Evolutionary conservation across 176 grass and related monocot genomes (phyloP).

Genomic region (Leersia perrieri): DNA sequence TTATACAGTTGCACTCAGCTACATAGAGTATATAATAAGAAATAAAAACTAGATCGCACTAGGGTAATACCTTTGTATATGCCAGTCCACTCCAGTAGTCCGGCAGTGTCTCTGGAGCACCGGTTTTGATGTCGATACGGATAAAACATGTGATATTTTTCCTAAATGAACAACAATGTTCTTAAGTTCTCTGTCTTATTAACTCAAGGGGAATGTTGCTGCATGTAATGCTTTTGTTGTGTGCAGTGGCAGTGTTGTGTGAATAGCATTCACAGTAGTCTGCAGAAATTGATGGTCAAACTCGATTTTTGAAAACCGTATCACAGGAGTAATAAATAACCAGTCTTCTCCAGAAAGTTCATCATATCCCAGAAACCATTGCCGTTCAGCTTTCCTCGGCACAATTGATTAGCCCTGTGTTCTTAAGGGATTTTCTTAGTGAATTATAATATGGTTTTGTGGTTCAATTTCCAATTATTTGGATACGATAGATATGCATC

Average conservation of each 20-base stretch:
- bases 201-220: background rate
- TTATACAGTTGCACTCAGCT: background rate
- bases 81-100: background rate
- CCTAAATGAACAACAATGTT: background rate
- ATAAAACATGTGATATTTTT: constrained; percentile 9
- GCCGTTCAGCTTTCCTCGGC: background rate
- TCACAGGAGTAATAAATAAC: too few species aligned
- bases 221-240: background rate
- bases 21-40: constrained; percentile 3
- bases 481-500: constrained; percentile 16
- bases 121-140: background rate
- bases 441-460: constrained; percentile 2
- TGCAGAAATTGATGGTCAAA: too few species aligned
- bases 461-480: background rate
- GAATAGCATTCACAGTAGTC: background rate
- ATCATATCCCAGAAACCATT: background rate
- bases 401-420: background rate
- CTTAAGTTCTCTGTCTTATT: background rate
- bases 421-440: constrained; percentile 6
- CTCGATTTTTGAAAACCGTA: background rate
- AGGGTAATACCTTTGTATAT: background rate
- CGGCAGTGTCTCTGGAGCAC: background rate
- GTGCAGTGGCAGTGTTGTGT: background rate
- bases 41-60: background rate
- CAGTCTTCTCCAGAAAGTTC: background rate